Conservation (phyloP, 2,329 filamentous ascomycete species). For the Neonectria faginata region DNA sequence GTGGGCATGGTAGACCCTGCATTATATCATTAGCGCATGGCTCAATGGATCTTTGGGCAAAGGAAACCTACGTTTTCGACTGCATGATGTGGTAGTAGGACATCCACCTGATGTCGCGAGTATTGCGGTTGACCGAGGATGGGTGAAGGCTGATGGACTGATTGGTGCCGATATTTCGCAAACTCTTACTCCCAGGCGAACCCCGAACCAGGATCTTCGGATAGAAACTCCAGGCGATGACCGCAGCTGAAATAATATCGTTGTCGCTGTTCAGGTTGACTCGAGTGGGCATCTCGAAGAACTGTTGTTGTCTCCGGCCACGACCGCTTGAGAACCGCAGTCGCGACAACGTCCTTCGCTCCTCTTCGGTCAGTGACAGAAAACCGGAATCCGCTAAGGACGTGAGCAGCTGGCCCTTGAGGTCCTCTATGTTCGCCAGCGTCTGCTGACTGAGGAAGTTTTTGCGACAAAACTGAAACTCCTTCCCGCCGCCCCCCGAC, state of each 20-base stretch:
- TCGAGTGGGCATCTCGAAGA: constrained; percentile 83
- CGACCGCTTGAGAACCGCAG: constrained; percentile 67
- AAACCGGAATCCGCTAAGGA: constrained; percentile 89
- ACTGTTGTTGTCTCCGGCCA: constrained; percentile 74
- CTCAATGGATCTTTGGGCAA: not conserved
- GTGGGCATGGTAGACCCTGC: constrained; percentile 86
- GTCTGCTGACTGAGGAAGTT: constrained; percentile 94
- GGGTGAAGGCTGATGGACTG: constrained; percentile 89
- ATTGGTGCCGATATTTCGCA: constrained; percentile 93
- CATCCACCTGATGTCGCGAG: constrained; percentile 78
- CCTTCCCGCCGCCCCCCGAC: constrained; percentile 71
- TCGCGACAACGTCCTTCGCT: constrained; percentile 76
- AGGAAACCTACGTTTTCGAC: constrained; percentile 73
- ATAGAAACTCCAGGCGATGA: constrained; percentile 95
- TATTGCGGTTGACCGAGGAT: constrained; percentile 86
- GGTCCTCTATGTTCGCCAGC: constrained; percentile 90
- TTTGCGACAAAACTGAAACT: constrained; percentile 92
- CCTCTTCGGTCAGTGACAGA: constrained; percentile 77
- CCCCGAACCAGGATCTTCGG: constrained; percentile 90
- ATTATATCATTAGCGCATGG: constrained; percentile 28
- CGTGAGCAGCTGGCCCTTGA: constrained; percentile 90
- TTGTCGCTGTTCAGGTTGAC: constrained; percentile 83
- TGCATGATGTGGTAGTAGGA: constrained; percentile 99
- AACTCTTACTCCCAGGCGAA: constrained; percentile 75
- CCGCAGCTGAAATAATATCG: constrained; percentile 80